Percentiles rank a stretch among this genome's conserved stretches.
Evolutionary conservation across 1,284 basidiomycete genomes (phyloP).

Genomic region (Boletus smithii): DNA sequence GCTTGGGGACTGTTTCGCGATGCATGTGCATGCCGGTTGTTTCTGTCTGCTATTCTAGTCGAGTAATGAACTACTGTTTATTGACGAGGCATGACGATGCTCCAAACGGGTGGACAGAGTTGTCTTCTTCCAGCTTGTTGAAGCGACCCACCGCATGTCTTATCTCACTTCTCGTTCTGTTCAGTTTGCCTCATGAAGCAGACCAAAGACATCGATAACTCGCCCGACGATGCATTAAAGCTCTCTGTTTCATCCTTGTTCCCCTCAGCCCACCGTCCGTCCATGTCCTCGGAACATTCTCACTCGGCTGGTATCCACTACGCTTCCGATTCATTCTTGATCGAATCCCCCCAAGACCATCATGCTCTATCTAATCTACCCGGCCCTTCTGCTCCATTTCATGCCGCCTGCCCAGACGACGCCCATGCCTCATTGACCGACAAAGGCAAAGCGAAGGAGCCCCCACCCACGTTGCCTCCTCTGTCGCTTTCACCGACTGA

Average conservation of each 20-base stretch:
- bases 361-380: conserved; percentile 30
- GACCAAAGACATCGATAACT: conserved; percentile 52
- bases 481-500: conserved; percentile 54
- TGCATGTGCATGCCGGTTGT: too few species aligned
- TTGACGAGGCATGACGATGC: too few species aligned
- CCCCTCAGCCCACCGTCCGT: conserved; percentile 14
- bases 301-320: conserved; percentile 33
- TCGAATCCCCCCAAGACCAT: too few species aligned
- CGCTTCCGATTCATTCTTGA: conserved; percentile 24
- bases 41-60: too few species aligned
- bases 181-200: conserved; percentile 39
- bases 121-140: conserved; percentile 26
- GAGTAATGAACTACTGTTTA: too few species aligned
- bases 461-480: conserved; percentile 60
- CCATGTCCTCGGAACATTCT: conserved; percentile 19
- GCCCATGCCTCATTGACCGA: conserved; percentile 22
- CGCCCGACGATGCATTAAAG: conserved; percentile 11
- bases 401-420: conserved; percentile 11
- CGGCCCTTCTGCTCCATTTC: conserved; percentile 16
- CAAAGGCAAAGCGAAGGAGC: conserved; percentile 62
- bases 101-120: too few species aligned
- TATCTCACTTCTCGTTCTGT: conserved; percentile 20
- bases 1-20: conserved; percentile 9
- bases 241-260: conserved; percentile 17
- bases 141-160: conserved; percentile 17